Conservation (phyloP, 768 basidiomycete species). For the Russula abietina region DNA sequence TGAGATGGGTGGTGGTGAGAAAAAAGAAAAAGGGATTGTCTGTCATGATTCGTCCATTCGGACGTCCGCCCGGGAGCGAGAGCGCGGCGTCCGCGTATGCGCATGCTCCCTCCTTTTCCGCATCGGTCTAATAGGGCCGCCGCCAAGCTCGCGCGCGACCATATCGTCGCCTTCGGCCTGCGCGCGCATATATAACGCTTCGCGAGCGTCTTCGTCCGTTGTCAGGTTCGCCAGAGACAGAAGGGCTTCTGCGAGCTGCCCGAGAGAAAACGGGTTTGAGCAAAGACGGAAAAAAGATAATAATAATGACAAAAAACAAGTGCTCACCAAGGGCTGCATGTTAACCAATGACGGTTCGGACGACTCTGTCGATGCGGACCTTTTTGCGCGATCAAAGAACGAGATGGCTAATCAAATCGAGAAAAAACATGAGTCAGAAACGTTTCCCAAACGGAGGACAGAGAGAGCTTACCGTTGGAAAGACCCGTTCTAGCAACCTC, state of each 20-base stretch:
- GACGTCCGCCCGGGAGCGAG: neutral
- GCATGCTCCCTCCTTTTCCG: neutral
- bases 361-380: slow-evolving; percentile 22
- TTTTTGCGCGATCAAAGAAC: slow-evolving; percentile 33
- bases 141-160: slow-evolving; percentile 32
- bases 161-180: slow-evolving; percentile 42
- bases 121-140: slow-evolving; percentile 1
- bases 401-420: slow-evolving; percentile 32
- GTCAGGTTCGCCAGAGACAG: slow-evolving; percentile 57
- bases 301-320: too few relatives aligned
- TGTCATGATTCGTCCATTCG: slow-evolving; percentile 25
- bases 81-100: neutral
- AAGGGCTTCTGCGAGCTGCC: slow-evolving; percentile 48
- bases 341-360: slow-evolving; percentile 17
- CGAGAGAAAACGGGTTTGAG: neutral
- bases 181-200: slow-evolving; percentile 48
- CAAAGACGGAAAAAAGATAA: too few relatives aligned
- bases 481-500: slow-evolving; percentile 51
- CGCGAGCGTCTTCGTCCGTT: slow-evolving; percentile 40
- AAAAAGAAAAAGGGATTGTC: neutral
- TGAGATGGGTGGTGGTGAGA: neutral
- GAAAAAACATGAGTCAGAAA: neutral
- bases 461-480: slow-evolving; percentile 34
- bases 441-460: neutral
- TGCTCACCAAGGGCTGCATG: slow-evolving; percentile 26